These are phyloP conservation scores for Didymella keratinophila DNA, from an alignment of 2,329 filamentous ascomycete genomes.

Conservation along the genomic window DNA sequence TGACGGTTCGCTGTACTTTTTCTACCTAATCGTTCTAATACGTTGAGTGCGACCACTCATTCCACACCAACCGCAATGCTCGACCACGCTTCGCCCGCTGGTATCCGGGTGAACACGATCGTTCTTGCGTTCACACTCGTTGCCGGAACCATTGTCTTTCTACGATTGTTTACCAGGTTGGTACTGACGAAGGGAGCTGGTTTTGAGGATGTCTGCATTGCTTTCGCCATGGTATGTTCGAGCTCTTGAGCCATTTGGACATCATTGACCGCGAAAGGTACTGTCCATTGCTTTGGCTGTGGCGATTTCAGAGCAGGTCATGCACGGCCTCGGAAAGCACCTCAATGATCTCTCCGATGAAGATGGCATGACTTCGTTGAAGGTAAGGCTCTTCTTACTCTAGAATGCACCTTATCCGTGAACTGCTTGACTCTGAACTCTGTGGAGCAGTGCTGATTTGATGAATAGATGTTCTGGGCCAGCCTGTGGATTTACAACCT, in stretches of 20 bases:
- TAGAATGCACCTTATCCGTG: background rate
- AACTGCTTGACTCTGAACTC: background rate
- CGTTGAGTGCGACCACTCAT: slow-evolving; percentile 9
- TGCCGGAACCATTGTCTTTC: slow-evolving; percentile 40
- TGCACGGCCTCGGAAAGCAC: slow-evolving; percentile 43
- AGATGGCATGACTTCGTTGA: slow-evolving; percentile 14
- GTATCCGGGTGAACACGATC: slow-evolving; percentile 42
- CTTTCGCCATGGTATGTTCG: slow-evolving; percentile 43
- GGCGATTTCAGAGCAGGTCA: slow-evolving; percentile 38
- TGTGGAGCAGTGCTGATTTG: background rate
- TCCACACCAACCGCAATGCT: slow-evolving; percentile 17
- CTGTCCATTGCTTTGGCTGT: slow-evolving; percentile 41
- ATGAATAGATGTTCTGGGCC: slow-evolving; percentile 46
- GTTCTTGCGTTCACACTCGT: slow-evolving; percentile 44
- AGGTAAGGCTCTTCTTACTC: slow-evolving; percentile 20
- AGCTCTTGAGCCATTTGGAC: background rate
- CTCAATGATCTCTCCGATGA: slow-evolving; percentile 15
- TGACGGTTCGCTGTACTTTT: slow-evolving; percentile 19
- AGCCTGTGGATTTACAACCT: slow-evolving; percentile 46
- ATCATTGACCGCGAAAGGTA: slow-evolving; percentile 27
- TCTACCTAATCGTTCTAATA: slow-evolving; percentile 13
- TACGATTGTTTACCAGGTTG: slow-evolving; percentile 43
- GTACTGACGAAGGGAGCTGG: slow-evolving; percentile 36
- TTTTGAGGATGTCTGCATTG: slow-evolving; percentile 42
- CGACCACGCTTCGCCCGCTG: slow-evolving; percentile 37